Evolutionary conservation across 352 stramenopile species (phyloP).

Genomic region (Phytopythium cucurbitacearum): DNA sequence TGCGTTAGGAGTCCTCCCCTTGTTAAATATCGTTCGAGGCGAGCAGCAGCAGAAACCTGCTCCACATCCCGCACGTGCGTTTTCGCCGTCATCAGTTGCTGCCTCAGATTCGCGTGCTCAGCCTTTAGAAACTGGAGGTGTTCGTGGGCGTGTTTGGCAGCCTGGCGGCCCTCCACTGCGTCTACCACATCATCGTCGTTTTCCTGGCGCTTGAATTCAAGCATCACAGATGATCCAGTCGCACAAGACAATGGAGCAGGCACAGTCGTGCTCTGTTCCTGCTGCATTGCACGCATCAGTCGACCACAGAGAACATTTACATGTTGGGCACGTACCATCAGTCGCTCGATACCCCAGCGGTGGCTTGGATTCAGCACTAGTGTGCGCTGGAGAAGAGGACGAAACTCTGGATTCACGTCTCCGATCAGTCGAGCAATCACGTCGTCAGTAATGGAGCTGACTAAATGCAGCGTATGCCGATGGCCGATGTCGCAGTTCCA

Average conservation of each 20-base stretch:
- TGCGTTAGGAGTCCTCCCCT: not conserved
- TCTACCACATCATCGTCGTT: conserved; percentile 27
- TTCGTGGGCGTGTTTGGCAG: conserved; percentile 46
- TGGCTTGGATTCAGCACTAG: conserved; percentile 37
- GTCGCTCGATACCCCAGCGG: conserved; percentile 43
- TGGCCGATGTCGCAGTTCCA: conserved; percentile 31
- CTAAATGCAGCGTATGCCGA: conserved; percentile 43
- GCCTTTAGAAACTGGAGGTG: conserved; percentile 63
- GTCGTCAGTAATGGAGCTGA: conserved; percentile 49
- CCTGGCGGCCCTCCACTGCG: conserved; percentile 20
- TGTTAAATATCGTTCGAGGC: not conserved
- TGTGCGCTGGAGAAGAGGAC: conserved; percentile 34
- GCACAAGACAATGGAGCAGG: conserved; percentile 2
- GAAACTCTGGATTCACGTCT: conserved; percentile 23
- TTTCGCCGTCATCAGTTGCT: conserved; percentile 44
- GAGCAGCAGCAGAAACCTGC: conserved; percentile 14
- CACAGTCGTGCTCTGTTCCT: not conserved
- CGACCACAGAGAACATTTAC: not conserved
- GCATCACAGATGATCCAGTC: conserved; percentile 8
- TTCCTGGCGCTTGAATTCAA: conserved; percentile 21
- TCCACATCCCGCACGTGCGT: conserved; percentile 42
- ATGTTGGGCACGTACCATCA: conserved; percentile 24
- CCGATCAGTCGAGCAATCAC: conserved; percentile 35
- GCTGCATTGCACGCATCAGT: not conserved
- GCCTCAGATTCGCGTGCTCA: conserved; percentile 42